phyloP scores from a whole-genome alignment of 179 eudicot species.

The Beta macrorhiza region DNA sequence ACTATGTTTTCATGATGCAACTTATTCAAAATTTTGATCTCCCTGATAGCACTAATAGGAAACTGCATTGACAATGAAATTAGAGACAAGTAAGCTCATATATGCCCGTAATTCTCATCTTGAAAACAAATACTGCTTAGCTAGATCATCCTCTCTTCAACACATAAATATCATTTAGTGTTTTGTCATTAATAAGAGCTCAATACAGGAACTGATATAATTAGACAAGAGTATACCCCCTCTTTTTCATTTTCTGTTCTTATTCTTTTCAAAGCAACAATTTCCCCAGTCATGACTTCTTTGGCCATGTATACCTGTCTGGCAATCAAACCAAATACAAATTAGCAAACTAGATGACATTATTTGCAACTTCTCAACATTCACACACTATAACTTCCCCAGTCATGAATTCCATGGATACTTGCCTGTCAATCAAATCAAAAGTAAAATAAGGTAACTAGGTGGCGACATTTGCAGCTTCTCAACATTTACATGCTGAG shows the following conservation, averaged over 20 bases:
- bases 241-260: slow-evolving; percentile 31
- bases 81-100: background rate
- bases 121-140: background rate
- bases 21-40: slow-evolving; percentile 31
- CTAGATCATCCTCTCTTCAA: background rate
- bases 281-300: slow-evolving; percentile 32
- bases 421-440: no score
- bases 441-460: no score
- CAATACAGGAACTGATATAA: background rate
- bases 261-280: slow-evolving; percentile 36
- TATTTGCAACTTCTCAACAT: background rate
- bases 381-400: background rate
- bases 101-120: background rate
- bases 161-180: no score
- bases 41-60: slow-evolving; percentile 40
- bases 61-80: slow-evolving; percentile 25
- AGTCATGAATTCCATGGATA: no score
- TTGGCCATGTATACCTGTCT: slow-evolving; percentile 43
- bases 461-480: no score
- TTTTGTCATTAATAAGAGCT: background rate
- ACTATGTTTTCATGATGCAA: slow-evolving; percentile 37
- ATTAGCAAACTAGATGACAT: background rate
- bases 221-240: slow-evolving; percentile 32
- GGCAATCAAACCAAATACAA: slow-evolving; percentile 22
- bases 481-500: background rate